Conservation (phyloP, 768 basidiomycete species). For the Termitomyces sp. region DNA sequence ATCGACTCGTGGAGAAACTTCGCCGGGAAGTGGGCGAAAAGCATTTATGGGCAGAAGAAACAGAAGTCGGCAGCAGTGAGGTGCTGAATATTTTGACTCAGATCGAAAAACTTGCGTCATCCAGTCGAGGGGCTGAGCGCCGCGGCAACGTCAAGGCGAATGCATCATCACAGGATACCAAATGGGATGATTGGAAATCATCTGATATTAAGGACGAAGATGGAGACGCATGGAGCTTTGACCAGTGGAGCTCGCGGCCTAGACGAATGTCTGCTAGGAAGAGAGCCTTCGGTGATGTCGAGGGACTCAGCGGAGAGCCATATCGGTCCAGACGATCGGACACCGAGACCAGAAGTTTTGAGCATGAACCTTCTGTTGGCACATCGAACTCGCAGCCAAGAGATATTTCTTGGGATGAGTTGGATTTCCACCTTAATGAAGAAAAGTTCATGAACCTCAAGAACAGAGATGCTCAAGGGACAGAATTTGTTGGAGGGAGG, state of each 20-base stretch:
- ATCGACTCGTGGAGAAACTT: constrained; percentile 54
- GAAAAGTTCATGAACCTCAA: too few relatives aligned
- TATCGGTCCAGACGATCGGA: not conserved
- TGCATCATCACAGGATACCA: constrained; percentile 10
- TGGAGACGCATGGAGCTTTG: constrained; percentile 8
- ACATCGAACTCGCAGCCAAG: not conserved
- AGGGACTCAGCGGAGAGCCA: not conserved
- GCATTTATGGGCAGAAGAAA: constrained; percentile 47
- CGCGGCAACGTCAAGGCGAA: not conserved
- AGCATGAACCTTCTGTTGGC: not conserved
- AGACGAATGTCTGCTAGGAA: not conserved
- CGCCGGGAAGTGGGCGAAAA: constrained; percentile 57
- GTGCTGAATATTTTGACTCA: constrained; percentile 44
- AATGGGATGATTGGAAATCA: constrained; percentile 47
- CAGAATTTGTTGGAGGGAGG: too few relatives aligned
- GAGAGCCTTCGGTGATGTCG: not conserved
- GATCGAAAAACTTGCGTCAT: constrained; percentile 38
- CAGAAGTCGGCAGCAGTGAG: constrained; percentile 39
- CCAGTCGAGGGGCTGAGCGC: not conserved
- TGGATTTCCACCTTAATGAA: not conserved
- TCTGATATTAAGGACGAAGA: constrained; percentile 26
- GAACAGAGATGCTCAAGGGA: not conserved
- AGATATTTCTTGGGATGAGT: not conserved
- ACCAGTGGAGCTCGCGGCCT: not conserved
- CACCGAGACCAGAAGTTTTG: not conserved